phyloP scores from a whole-genome alignment of 257 asterid species.

The Ajuga chamaepitys region DNA sequence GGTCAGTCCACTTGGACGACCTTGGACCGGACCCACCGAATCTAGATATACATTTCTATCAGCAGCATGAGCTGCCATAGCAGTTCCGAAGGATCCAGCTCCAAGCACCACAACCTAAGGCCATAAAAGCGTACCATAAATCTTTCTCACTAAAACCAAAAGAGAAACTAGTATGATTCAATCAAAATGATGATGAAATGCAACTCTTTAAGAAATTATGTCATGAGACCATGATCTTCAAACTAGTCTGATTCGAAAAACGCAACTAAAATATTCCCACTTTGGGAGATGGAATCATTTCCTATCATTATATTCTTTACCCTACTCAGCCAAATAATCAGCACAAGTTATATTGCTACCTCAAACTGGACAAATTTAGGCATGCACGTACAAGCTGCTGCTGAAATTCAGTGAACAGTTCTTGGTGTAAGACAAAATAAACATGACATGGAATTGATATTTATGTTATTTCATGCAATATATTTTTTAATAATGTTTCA shows the following conservation, averaged over 20 bases:
- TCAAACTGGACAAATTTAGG: background rate
- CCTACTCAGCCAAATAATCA: background rate
- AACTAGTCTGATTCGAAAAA: background rate
- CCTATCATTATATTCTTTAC: background rate
- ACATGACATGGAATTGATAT: no score
- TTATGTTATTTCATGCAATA: no score
- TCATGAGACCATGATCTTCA: background rate
- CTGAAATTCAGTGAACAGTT: no score
- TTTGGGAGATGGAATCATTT: no score
- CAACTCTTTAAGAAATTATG: background rate
- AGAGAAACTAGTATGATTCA: no score
- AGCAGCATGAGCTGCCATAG: conserved; percentile 94
- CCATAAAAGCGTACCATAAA: conserved; percentile 4
- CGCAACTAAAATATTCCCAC: background rate
- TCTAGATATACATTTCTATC: no score
- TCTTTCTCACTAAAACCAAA: no score
- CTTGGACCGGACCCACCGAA: no score
- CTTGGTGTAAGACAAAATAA: background rate
- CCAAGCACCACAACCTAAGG: conserved; percentile 85
- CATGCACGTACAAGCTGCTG: background rate
- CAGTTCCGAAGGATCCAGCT: conserved; percentile 97
- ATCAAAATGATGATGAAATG: no score
- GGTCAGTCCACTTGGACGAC: no score
- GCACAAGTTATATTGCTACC: background rate
- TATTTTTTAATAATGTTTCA: no score